Percentiles rank a stretch among this genome's conserved stretches.
Conservation (phyloP, 1,139 yeast species). For the Arxiozyma slooffiae region DNA sequence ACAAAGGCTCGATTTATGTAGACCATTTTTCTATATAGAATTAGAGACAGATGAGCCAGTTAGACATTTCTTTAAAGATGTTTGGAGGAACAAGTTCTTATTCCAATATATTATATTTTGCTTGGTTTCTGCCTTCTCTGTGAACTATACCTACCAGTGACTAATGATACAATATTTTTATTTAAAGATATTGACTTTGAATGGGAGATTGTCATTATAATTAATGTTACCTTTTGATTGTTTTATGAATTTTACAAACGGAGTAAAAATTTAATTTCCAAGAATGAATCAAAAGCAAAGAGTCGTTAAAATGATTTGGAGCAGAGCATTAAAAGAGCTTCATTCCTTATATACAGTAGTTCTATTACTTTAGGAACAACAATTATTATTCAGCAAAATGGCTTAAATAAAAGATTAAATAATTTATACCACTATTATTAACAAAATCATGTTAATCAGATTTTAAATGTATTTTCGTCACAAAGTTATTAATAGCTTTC, state of each 20-base stretch:
- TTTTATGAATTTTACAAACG: constrained; percentile 64
- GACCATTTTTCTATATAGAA: constrained; percentile 67
- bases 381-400: constrained; percentile 8
- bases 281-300: constrained; percentile 35
- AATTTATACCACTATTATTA: background rate
- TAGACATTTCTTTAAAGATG: constrained; percentile 50
- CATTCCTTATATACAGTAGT: constrained; percentile 46
- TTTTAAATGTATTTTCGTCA: background rate
- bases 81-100: constrained; percentile 69
- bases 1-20: constrained; percentile 75
- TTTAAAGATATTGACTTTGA: constrained; percentile 70
- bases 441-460: background rate
- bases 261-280: constrained; percentile 48
- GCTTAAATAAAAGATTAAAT: background rate
- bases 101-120: constrained; percentile 80
- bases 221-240: constrained; percentile 47
- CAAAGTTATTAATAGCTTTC: background rate
- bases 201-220: constrained; percentile 73
- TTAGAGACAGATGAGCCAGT: constrained; percentile 55
- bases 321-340: constrained; percentile 38
- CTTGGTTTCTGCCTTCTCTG: constrained; percentile 65
- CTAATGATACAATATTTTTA: constrained; percentile 65
- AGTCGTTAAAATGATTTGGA: constrained; percentile 61
- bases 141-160: constrained; percentile 81
- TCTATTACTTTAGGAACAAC: constrained; percentile 24